Base-by-base conservation (phyloP, 441 rosid genomes). In the Lepidium campestre region DNA sequence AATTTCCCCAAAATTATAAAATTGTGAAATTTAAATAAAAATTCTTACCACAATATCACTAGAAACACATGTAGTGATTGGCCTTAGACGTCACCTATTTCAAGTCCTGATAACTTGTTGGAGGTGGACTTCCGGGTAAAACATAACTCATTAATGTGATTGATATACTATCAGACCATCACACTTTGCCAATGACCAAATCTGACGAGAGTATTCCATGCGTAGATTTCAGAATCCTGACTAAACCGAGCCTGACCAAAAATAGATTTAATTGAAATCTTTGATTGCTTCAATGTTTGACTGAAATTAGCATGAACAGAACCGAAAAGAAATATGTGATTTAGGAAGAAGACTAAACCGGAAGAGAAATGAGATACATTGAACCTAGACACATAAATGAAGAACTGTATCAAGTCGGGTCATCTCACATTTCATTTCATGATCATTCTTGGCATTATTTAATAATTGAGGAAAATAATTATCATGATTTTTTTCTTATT, bases 341-440 rank as follows among this genome's bases (percentile, higher is more conserved):
- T 29, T 31, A 6, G 13, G 57, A 59, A 40, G 27, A 40, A 40
- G 27, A 40, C 9, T 46, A 36, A 58, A 50, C 37, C 37, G 59
- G 67, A 39, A 9, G 44, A 34, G 37, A 61, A 35, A 44, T 3
- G 5, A 44, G 64, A 45, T 62, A 55, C 58, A 62, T 71, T 71
- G 75, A 71, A 71, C 68, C 58, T 71, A 14, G 75, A 71, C 69
- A 18, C n/a, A 7, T 27, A 27, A 27, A n/a, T n/a, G 18, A 62
- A 44, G 31, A 45, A 10, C 35, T 46, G 27, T 14, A 45, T 46
- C 42, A 27, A 27, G 31, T 27, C 7, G 5, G 7, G 31, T 27
- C 31, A 27, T 27, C 31, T 27, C 31, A 27, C 31, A 27, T 27
- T 0, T 39, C 49, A 65, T 34, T 45, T 69, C 53, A 22, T 25